Evolutionary conservation across 257 asterid species (phyloP).

Genomic region (Salvia miltiorrhiza): DNA sequence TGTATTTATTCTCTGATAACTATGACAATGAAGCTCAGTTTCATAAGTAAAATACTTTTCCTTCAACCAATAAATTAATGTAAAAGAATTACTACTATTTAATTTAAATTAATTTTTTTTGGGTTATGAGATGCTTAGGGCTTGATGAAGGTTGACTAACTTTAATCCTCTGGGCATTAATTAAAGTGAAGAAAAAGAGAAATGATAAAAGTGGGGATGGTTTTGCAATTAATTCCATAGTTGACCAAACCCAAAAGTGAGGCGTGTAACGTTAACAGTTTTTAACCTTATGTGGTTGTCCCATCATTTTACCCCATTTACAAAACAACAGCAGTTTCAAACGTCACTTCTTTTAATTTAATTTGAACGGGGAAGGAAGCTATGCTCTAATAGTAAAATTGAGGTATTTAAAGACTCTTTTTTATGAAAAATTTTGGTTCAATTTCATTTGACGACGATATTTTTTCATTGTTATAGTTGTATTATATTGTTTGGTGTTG

Average conservation of each 20-base stretch:
- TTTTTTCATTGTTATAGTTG: no score
- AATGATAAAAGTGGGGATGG: constrained; percentile 14
- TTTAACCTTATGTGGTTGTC: constrained; percentile 10
- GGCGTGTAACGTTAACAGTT: constrained; percentile 13
- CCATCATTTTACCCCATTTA: not conserved
- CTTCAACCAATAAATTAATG: not conserved
- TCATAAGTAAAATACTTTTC: not conserved
- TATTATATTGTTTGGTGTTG: no score
- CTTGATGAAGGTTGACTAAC: constrained; percentile 28
- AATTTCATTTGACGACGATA: no score
- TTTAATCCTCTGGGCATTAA: constrained; percentile 9
- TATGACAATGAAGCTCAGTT: no score
- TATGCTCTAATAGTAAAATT: no score
- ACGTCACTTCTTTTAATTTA: no score
- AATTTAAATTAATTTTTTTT: not conserved
- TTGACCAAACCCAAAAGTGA: constrained; percentile 38
- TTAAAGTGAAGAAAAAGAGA: constrained; percentile 21
- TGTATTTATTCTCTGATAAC: not conserved
- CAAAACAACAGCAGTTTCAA: not conserved
- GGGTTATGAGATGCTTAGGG: not conserved
- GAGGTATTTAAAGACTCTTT: no score
- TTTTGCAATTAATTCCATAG: constrained; percentile 34
- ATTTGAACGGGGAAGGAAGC: no score
- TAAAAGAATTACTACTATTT: not conserved
- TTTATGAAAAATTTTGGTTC: no score